Evolutionary conservation across 2,329 filamentous ascomycete genomes (phyloP).

Genomic region (Orbilia quercus): DNA sequence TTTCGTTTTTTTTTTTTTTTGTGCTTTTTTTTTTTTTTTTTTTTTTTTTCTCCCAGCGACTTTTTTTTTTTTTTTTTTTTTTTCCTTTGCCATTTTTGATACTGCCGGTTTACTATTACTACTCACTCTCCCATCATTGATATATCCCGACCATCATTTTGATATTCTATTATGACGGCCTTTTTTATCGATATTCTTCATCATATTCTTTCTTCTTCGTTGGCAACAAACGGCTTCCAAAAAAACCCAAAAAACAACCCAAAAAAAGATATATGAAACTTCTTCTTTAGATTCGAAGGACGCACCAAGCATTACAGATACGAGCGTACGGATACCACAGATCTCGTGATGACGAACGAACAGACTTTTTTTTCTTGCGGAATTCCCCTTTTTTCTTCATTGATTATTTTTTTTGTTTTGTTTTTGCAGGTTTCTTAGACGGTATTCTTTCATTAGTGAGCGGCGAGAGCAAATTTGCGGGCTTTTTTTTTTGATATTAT

Average conservation of each 20-base stretch:
- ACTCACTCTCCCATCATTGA: constrained; percentile 25
- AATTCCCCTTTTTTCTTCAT: constrained; percentile 7
- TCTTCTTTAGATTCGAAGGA: constrained; percentile 42
- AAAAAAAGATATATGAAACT: constrained; percentile 34
- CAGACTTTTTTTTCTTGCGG: no score
- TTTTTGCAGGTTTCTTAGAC: constrained; percentile 47
- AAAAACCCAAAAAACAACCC: constrained; percentile 49
- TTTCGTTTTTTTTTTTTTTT: constrained; percentile 22
- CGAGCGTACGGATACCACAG: background rate
- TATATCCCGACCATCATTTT: constrained; percentile 45
- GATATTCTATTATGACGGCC: constrained; percentile 47
- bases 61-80: no score
- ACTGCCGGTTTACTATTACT: constrained; percentile 17
- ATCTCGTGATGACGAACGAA: constrained; percentile 37
- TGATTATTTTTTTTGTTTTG: constrained; percentile 1
- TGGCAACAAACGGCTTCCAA: constrained; percentile 28
- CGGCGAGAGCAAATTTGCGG: constrained; percentile 54
- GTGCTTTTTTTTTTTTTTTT: constrained; percentile 25
- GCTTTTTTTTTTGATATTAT: constrained; percentile 23
- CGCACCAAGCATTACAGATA: constrained; percentile 15
- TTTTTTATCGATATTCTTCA: constrained; percentile 42
- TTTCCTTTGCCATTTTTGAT: constrained; percentile 30
- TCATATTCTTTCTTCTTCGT: constrained; percentile 22
- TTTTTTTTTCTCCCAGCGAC: constrained; percentile 54
- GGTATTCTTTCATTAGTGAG: constrained; percentile 56